Percentiles rank a stretch among this genome's conserved stretches.
Conservation (phyloP, 2,329 filamentous ascomycete genomes). For the Colletotrichum sansevieriae region DNA sequence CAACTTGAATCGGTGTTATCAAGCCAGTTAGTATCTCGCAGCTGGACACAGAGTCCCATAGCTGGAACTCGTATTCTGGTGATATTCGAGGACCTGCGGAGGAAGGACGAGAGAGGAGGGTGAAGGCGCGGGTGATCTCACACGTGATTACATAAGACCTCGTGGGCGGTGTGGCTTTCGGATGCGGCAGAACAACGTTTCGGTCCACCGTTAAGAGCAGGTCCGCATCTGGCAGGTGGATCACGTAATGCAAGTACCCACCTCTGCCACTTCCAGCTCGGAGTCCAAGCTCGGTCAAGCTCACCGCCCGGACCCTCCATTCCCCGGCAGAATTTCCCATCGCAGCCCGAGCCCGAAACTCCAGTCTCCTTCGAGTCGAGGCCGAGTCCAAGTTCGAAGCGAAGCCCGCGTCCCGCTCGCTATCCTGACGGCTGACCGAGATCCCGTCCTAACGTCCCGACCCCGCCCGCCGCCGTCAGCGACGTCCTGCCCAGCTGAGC, state of each 20-base stretch:
- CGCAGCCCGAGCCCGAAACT: slow-evolving; percentile 34
- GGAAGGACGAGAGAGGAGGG: too few relatives aligned
- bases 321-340: slow-evolving; percentile 41
- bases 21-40: too few relatives aligned
- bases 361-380: slow-evolving; percentile 12
- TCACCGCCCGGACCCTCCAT: slow-evolving; percentile 34
- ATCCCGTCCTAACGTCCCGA: slow-evolving; percentile 15
- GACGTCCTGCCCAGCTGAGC: slow-evolving; percentile 5
- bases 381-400: background rate
- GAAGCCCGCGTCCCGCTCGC: slow-evolving; percentile 21
- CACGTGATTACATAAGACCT: background rate
- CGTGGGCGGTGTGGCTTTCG: too few relatives aligned
- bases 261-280: background rate
- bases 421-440: slow-evolving; percentile 31
- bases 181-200: too few relatives aligned
- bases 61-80: too few relatives aligned
- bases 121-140: too few relatives aligned
- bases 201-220: background rate
- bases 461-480: background rate
- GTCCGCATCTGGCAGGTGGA: slow-evolving; percentile 9
- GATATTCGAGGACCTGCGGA: too few relatives aligned
- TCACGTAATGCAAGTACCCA: slow-evolving; percentile 17
- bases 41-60: too few relatives aligned
- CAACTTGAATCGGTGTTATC: too few relatives aligned
- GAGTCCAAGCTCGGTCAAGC: background rate